These are phyloP conservation scores for Wickerhamomyces xylosicus DNA, from an alignment of 805 yeast genomes.

Conservation along the genomic window DNA sequence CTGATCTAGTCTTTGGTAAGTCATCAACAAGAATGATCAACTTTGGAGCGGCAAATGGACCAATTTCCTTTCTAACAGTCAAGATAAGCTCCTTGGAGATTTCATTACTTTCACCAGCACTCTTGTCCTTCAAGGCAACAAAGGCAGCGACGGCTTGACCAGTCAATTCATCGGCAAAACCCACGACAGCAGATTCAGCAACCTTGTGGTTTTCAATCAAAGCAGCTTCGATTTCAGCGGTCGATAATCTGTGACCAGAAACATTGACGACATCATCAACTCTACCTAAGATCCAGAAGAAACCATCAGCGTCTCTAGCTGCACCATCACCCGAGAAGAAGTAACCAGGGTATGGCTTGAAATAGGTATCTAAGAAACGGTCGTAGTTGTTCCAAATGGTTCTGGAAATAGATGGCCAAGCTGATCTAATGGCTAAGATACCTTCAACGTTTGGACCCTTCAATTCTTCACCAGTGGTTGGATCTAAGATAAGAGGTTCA, in stretches of 20 bases:
- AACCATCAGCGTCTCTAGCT: conserved; percentile 93
- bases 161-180: conserved; percentile 87
- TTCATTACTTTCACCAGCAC: conserved; percentile 18
- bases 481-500: conserved; percentile 84
- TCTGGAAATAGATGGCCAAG: conserved; percentile 99
- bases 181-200: conserved; percentile 95
- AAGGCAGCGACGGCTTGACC: conserved; percentile 97
- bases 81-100: conserved; percentile 40
- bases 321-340: conserved; percentile 99
- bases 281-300: conserved; percentile 96
- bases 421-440: conserved; percentile 76
- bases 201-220: conserved; percentile 70
- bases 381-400: conserved; percentile 84
- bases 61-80: conserved; percentile 86
- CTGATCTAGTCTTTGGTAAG: conserved; percentile 96
- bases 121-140: conserved; percentile 61
- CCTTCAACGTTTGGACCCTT: conserved; percentile 90
- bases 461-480: conserved; percentile 80
- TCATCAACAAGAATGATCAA: conserved; percentile 74
- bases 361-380: conserved; percentile 83
- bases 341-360: conserved; percentile 85
- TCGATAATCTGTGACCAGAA: conserved; percentile 92
- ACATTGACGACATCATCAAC: conserved; percentile 98
- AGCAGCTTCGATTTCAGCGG: conserved; percentile 96
- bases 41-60: conserved; percentile 90